These are phyloP conservation scores for Candida coquimbonensis DNA, from an alignment of 805 yeast species.

Conservation along the genomic window DNA sequence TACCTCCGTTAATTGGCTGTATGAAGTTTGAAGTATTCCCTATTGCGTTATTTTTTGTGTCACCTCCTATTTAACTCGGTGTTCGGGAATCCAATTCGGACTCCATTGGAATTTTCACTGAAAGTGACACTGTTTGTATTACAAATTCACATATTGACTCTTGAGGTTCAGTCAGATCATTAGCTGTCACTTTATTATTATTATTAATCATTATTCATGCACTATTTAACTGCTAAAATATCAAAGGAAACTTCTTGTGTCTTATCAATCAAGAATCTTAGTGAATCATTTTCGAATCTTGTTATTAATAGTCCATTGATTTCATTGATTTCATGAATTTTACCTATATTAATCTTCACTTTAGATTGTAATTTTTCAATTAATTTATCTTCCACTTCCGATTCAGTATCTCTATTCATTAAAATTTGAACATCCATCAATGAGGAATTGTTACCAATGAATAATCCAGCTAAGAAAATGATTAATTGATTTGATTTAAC, in stretches of 20 bases:
- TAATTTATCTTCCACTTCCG: neutral
- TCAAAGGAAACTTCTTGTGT: constrained; percentile 1
- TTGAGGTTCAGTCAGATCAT: no score
- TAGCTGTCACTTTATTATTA: no score
- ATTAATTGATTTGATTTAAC: constrained; percentile 4
- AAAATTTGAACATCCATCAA: constrained; percentile 1
- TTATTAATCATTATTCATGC: no score
- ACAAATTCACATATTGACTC: no score
- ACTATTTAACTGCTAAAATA: constrained; percentile 5
- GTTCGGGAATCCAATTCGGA: no score
- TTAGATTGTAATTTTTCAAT: constrained; percentile 1
- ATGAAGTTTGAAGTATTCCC: no score
- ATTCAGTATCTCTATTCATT: neutral
- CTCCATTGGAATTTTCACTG: no score
- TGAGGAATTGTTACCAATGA: constrained; percentile 4
- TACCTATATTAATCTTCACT: neutral
- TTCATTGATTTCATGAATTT: neutral
- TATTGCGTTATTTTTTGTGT: no score
- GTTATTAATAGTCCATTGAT: constrained; percentile 6
- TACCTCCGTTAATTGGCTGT: no score
- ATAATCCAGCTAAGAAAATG: constrained; percentile 1
- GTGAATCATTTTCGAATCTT: neutral
- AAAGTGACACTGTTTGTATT: no score
- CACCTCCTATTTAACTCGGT: no score
- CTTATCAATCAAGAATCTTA: neutral